Conservation (phyloP, 192 early-diverging fungal species). For the Entomortierella chlamydospora region DNA sequence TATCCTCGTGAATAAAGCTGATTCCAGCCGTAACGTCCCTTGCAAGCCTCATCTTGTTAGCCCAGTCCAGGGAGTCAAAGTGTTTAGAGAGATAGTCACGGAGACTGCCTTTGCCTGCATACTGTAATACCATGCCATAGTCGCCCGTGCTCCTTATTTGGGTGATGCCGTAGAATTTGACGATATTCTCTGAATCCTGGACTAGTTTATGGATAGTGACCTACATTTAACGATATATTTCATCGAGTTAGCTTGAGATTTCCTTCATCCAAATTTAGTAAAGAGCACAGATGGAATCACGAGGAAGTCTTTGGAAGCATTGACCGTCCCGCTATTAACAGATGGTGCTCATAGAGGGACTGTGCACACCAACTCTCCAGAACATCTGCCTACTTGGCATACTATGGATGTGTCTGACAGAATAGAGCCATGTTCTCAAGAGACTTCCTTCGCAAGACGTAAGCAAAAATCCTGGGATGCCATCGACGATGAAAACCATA, state of each 20-base stretch:
- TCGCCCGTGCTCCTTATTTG: conserved; percentile 31
- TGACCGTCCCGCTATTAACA: too few species aligned
- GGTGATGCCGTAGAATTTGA: conserved; percentile 52
- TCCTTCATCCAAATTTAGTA: too few species aligned
- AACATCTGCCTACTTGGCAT: too few species aligned
- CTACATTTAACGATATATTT: background rate
- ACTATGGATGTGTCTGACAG: too few species aligned
- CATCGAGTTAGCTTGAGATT: too few species aligned
- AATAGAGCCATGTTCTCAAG: too few species aligned
- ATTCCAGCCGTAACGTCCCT: conserved; percentile 48
- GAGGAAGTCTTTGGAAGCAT: too few species aligned
- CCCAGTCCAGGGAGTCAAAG: conserved; percentile 32
- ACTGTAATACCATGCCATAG: conserved; percentile 54
- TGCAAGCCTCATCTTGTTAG: conserved; percentile 39
- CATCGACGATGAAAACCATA: too few species aligned
- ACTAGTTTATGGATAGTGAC: conserved; percentile 41
- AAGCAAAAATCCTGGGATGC: too few species aligned
- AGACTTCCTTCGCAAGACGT: too few species aligned
- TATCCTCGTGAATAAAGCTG: conserved; percentile 52
- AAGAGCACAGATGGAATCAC: too few species aligned
- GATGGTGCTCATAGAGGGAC: too few species aligned
- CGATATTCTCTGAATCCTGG: conserved; percentile 50
- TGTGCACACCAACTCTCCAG: background rate
- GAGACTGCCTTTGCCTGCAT: conserved; percentile 49
- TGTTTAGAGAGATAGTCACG: conserved; percentile 49